Percentiles rank a stretch among this genome's conserved stretches.
Conservation (phyloP, 805 yeast genomes). For the Starmerella vaccinii region DNA sequence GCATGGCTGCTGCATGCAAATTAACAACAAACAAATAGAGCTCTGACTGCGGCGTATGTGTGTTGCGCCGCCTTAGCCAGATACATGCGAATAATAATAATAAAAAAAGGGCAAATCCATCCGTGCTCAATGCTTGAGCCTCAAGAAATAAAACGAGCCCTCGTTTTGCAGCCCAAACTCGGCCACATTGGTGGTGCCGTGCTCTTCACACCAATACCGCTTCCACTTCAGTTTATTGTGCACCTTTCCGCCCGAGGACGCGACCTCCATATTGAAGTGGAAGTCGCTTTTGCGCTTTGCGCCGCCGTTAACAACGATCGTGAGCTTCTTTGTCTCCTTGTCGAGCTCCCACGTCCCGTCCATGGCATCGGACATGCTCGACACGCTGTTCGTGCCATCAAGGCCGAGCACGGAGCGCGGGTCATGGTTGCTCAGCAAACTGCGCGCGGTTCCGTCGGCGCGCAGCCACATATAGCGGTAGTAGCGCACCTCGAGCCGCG, state of each 20-base stretch:
- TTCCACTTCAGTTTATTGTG: conserved; percentile 70
- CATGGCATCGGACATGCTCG: conserved; percentile 11
- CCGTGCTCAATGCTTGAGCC: background rate
- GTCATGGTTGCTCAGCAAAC: conserved; percentile 59
- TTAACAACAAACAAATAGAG: too few relatives aligned
- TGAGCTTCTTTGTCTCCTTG: conserved; percentile 42
- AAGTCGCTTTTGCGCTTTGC: conserved; percentile 54
- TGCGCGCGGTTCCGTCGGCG: conserved; percentile 64
- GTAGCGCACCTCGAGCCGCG: conserved; percentile 75
- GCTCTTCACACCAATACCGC: conserved; percentile 47
- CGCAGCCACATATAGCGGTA: conserved; percentile 76
- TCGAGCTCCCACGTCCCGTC: conserved; percentile 44
- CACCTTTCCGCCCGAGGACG: conserved; percentile 48
- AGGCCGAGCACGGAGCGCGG: conserved; percentile 52
- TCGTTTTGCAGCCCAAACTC: conserved; percentile 56
- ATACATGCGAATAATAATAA: too few relatives aligned
- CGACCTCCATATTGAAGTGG: conserved; percentile 53
- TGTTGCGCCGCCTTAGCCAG: too few relatives aligned
- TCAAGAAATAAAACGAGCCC: conserved; percentile 66
- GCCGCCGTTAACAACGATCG: conserved; percentile 34
- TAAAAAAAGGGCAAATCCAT: too few relatives aligned
- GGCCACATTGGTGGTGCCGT: conserved; percentile 45
- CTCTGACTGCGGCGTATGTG: too few relatives aligned
- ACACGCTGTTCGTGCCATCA: conserved; percentile 8
- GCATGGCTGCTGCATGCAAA: too few relatives aligned